Evolutionary conservation across 2,329 filamentous ascomycete genomes (phyloP).

Genomic region (Tetracladium maxilliforme): DNA sequence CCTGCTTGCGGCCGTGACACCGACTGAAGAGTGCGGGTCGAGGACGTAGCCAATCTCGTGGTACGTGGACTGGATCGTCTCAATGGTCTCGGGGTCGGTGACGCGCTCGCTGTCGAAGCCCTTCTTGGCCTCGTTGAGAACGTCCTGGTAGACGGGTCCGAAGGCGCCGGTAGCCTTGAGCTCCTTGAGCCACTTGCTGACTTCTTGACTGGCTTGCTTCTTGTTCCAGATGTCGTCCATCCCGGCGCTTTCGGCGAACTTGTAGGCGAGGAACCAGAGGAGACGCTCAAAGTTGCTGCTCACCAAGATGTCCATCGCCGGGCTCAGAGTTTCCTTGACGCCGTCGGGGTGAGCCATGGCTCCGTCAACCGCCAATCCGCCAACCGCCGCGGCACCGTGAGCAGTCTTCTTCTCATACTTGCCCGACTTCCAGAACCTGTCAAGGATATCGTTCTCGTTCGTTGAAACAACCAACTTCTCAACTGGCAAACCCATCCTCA

Average conservation of each 20-base stretch:
- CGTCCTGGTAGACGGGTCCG: constrained; percentile 55
- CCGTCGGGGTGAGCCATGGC: constrained; percentile 50
- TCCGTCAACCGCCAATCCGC: constrained; percentile 37
- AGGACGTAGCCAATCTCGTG: constrained; percentile 54
- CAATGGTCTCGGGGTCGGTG: constrained; percentile 50
- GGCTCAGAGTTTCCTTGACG: constrained; percentile 82
- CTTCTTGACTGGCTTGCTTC: constrained; percentile 60
- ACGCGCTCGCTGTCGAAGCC: constrained; percentile 74
- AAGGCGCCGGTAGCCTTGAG: constrained; percentile 77
- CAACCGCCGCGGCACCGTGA: constrained; percentile 37
- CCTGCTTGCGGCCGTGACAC: constrained; percentile 60
- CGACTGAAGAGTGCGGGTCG: constrained; percentile 86
- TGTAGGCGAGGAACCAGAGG: constrained; percentile 81
- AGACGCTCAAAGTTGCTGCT: constrained; percentile 94
- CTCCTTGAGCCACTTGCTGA: constrained; percentile 62
- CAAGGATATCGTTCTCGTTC: constrained; percentile 93
- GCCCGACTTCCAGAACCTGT: constrained; percentile 87
- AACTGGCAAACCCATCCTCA: constrained; percentile 73
- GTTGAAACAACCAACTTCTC: constrained; percentile 87
- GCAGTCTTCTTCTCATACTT: constrained; percentile 75
- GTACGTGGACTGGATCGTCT: constrained; percentile 47
- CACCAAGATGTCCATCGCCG: constrained; percentile 96
- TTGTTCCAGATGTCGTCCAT: constrained; percentile 53
- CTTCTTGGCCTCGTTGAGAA: constrained; percentile 54
- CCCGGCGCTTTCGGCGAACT: constrained; percentile 42